A percentile compares a stretch with the other conserved stretches of the same genome.
Conservation (phyloP, 441 rosid species). For the Heliophila coronopifolia region DNA sequence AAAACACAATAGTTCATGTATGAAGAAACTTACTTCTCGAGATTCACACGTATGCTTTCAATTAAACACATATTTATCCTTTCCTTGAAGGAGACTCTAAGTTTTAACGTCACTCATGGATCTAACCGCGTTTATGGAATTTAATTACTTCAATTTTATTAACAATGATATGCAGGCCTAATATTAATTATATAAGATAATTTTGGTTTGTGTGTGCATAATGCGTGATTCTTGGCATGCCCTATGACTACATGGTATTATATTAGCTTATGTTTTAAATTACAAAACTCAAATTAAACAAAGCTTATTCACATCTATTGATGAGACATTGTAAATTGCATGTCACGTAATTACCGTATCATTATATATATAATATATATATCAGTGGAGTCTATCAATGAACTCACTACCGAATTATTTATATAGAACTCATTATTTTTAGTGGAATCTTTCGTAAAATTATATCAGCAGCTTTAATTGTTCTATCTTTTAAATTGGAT, state of each 20-base stretch:
- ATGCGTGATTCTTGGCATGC: slow-evolving; percentile 6
- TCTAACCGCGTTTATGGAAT: slow-evolving; percentile 6
- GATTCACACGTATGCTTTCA: slow-evolving; percentile 23
- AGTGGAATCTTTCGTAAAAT: slow-evolving; percentile 5
- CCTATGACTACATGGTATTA: no score
- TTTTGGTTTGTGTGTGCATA: neutral
- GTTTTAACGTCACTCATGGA: slow-evolving; percentile 8
- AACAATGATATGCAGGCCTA: no score
- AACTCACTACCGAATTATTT: slow-evolving; percentile 17
- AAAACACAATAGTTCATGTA: no score
- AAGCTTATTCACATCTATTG: neutral
- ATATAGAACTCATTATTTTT: neutral
- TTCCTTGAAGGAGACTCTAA: neutral
- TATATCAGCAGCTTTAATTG: neutral
- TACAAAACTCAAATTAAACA: no score
- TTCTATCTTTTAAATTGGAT: neutral
- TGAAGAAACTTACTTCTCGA: no score
- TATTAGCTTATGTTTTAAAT: no score
- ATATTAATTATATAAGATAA: no score
- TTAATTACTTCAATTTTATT: neutral
- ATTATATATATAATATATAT: no score
- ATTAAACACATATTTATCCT: slow-evolving; percentile 12
- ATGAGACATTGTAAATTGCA: neutral
- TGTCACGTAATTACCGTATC: slow-evolving; percentile 10
- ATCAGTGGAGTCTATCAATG: slow-evolving; percentile 20